Evolutionary conservation across 192 early-diverging fungal species (phyloP), one percentile per base, ranked within the genome.

Genomic region (Oehlia diaphana): DNA sequence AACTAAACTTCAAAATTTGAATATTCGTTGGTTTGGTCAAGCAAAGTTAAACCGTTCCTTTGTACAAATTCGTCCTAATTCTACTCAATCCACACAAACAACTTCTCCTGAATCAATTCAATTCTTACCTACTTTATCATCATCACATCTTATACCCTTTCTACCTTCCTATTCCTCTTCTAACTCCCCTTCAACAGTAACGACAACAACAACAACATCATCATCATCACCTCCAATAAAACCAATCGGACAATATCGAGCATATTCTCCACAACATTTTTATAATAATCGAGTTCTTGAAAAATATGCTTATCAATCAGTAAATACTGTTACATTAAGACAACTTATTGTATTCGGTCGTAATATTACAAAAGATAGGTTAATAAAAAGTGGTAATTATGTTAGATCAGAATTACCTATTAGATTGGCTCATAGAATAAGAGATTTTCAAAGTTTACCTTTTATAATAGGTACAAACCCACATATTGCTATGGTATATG

Each of bases 391-490:
- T 49, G 94, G 95, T 21, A 99, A 99, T 85, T 97, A 97, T 88
- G 92, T 96, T 62, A 88, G 95, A 26, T 85, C 89, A 62, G 97
- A 99, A 83, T 86, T 99, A 33, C 93, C 96, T 1, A 90, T 97
- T 0, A 89, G 97, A 53, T 83, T 99, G 33, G 95, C 97, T 26
- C 95, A 97, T 84, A 89, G 97, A 8, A 97, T 99, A 83, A 89
- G 94, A 65, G 93, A 93, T 81, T 96, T 97, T 81, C 97, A 99
- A 83, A 91, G 91, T 63, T 87, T 99, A 14, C 96, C 97, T 4
- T 99, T 95, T 76, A 93, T 96, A 42, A 94, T 96, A 1, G 97
- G 96, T 9, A 95, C 94, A 21, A 97, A 97, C 80, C 94, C 96
- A 5, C 94, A 97, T 79, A 91, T 97, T 74, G 89, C 93, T 82